Base-by-base conservation (phyloP, 73 alveolate species). In the Stentor coeruleus region DNA sequence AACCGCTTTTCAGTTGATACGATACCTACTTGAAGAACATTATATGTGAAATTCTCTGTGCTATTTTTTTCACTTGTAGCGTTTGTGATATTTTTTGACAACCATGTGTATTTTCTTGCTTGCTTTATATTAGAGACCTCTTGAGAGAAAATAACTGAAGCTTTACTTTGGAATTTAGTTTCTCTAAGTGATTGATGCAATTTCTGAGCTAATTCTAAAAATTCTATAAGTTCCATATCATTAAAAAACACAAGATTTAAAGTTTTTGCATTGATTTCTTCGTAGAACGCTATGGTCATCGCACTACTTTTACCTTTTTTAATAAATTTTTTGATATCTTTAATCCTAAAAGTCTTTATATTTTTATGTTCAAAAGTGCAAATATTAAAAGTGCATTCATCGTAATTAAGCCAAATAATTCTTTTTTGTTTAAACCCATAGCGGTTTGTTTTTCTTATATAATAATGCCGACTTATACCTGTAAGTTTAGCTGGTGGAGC, bases 351-450 rank as follows among this genome's bases (percentile, higher is more conserved):
- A 40, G 14, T 66, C 33, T 66, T 66, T 20, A 28, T 37, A 40
- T 31, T 66, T 66, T 66, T 66, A 14, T 20, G 14, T 28, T 20
- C 37, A 37, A 66, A 26, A 1, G n/a, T 66, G n/a, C 49, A 20
- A 40, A 66, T 66, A 40, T 66, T 37, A 31, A 66, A 66, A 66
- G 79, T 28, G 33, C n/a, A 66, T 14, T 66, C 79, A 1, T 66
- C 79, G 11, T 26, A 20, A 26, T 31, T 11, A 31, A 66, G 33
- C 41, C 79, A 66, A 31, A 66, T 31, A 1, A 66, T 20, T 66
- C 79, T 66, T 33, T 66, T 66, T 66, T 66, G 79, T 33, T 66
- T 66, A 33, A 66, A 26, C 1, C 79, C 79, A 31, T 26, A 66
- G n/a, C 79, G 79, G 37, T 66, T 66, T 66, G 33, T 66, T 31